These are phyloP conservation scores for Colletotrichum costaricense DNA, from an alignment of 2,329 filamentous ascomycete species.

Conservation along the genomic window DNA sequence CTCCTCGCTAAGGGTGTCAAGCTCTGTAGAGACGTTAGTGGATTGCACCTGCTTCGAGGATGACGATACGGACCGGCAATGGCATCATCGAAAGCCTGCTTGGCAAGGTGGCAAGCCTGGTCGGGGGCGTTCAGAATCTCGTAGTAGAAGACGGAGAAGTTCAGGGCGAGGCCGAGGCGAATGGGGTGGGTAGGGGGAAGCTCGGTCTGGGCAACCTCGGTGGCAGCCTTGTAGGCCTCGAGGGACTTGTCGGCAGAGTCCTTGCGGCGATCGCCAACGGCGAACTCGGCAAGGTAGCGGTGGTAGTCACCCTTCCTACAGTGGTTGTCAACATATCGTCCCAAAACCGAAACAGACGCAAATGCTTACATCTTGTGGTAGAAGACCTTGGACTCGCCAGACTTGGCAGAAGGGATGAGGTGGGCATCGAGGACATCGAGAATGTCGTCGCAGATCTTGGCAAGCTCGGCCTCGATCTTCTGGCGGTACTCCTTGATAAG, in stretches of 20 bases:
- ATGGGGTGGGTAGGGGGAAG: constrained; percentile 93
- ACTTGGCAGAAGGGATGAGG: constrained; percentile 93
- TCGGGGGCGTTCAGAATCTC: constrained; percentile 99
- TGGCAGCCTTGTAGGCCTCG: constrained; percentile 95
- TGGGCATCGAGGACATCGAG: constrained; percentile 94
- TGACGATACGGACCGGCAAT: constrained; percentile 74
- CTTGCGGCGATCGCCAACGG: constrained; percentile 94
- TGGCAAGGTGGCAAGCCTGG: constrained; percentile 97
- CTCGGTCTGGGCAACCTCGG: constrained; percentile 89
- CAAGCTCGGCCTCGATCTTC: constrained; percentile 97
- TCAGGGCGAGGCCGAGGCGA: constrained; percentile 89
- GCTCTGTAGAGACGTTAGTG: constrained; percentile 68
- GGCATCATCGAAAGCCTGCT: constrained; percentile 95
- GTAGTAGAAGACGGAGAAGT: constrained; percentile 99
- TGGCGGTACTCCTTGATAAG: constrained; percentile 98
- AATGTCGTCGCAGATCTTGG: constrained; percentile 98
- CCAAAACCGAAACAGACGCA: not conserved
- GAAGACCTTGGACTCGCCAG: constrained; percentile 98
- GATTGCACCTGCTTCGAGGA: not conserved
- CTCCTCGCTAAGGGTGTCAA: constrained; percentile 97
- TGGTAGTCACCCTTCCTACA: constrained; percentile 98
- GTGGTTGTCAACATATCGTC: not conserved
- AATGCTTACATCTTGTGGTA: constrained; percentile 96
- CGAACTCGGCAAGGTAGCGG: constrained; percentile 98
- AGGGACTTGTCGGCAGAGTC: constrained; percentile 92